Evolutionary conservation across 306 rosid genomes (phyloP).

Genomic region (Acacia acuminata): DNA sequence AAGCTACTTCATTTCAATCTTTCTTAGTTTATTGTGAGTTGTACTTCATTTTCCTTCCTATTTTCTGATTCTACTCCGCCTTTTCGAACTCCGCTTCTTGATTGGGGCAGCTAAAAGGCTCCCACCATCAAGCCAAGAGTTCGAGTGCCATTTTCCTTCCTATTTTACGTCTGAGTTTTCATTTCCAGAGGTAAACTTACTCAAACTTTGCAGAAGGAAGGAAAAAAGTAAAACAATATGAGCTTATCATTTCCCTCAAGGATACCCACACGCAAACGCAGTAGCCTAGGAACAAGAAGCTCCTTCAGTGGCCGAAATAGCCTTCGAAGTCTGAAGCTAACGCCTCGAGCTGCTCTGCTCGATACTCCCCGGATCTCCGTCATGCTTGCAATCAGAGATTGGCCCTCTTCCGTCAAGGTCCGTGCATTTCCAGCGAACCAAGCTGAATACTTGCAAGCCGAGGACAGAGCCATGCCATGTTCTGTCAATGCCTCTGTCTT

Average conservation of each 20-base stretch:
- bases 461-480: slow-evolving; percentile 70
- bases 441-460: slow-evolving; percentile 67
- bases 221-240: background rate
- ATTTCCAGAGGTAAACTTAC: background rate
- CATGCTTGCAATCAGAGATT: slow-evolving; percentile 32
- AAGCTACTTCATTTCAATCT: background rate
- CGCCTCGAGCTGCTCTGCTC: slow-evolving; percentile 39
- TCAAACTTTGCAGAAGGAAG: background rate
- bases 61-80: too few relatives aligned
- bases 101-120: too few relatives aligned
- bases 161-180: too few relatives aligned
- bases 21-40: too few relatives aligned
- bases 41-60: background rate
- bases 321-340: background rate
- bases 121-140: too few relatives aligned
- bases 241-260: slow-evolving; percentile 11
- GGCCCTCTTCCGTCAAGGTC: slow-evolving; percentile 27
- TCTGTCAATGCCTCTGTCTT: slow-evolving; percentile 62
- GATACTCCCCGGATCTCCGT: slow-evolving; percentile 41
- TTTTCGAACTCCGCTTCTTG: too few relatives aligned
- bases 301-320: slow-evolving; percentile 23
- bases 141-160: background rate
- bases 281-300: background rate
- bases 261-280: slow-evolving; percentile 1
- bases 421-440: slow-evolving; percentile 40